Evolutionary conservation across 2,329 filamentous ascomycete genomes (phyloP).

Genomic region (Amauroascus verrucosus): DNA sequence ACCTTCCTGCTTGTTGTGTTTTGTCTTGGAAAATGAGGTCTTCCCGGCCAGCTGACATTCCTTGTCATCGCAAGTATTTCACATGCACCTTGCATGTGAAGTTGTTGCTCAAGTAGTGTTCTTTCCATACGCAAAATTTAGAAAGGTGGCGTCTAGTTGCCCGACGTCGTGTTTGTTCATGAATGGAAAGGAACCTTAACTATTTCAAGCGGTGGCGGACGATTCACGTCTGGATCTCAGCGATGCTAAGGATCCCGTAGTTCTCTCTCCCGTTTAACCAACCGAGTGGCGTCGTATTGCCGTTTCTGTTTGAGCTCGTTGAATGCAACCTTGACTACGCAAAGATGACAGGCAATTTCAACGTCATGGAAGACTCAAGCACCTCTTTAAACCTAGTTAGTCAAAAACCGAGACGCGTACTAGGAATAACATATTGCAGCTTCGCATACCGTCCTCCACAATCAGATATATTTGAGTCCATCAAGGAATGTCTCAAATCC

Average conservation of each 20-base stretch:
- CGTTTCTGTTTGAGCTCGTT: not conserved
- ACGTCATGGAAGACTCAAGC: not conserved
- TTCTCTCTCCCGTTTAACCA: not conserved
- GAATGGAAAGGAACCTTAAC: slow-evolving; percentile 2
- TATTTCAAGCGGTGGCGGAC: not conserved
- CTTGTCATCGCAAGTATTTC: not conserved
- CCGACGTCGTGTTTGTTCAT: slow-evolving; percentile 5
- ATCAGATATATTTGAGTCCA: slow-evolving; percentile 1
- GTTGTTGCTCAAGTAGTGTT: not conserved
- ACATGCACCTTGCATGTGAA: slow-evolving; percentile 1
- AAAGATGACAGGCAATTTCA: not conserved
- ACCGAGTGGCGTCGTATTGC: not conserved
- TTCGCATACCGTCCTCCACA: not conserved
- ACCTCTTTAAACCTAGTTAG: not conserved
- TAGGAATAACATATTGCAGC: not conserved
- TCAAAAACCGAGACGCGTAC: not conserved
- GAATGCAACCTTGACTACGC: not conserved
- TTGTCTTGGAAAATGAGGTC: not conserved
- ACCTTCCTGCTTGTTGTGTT: not conserved
- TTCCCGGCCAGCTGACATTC: not conserved
- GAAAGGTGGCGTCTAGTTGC: not conserved
- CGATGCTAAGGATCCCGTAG: not conserved
- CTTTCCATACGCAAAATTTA: not conserved
- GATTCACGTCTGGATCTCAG: not conserved
- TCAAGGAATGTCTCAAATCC: not conserved